phyloP scores from a whole-genome alignment of 495 filamentous ascomycete species.

The Penicillium longicatenatum region DNA sequence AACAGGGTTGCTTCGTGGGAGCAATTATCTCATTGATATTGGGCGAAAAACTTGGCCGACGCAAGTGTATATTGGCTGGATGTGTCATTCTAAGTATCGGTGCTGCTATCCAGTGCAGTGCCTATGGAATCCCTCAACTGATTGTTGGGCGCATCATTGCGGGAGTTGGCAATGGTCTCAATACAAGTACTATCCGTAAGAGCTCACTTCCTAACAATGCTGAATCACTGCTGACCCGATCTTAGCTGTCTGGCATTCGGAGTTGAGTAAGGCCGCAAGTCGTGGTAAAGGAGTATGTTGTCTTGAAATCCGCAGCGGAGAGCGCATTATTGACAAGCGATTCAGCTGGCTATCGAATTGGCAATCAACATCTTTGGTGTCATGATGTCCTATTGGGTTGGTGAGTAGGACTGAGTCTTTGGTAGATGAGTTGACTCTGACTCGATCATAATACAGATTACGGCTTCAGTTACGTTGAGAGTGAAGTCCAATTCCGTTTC shows the following conservation, averaged over 20 bases:
- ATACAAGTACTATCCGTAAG: slow-evolving; percentile 51
- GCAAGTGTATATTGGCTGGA: slow-evolving; percentile 54
- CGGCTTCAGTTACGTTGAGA: slow-evolving; percentile 35
- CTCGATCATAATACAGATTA: slow-evolving; percentile 21
- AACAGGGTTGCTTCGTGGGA: slow-evolving; percentile 58
- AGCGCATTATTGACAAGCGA: background rate
- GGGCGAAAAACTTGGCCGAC: slow-evolving; percentile 56
- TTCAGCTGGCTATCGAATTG: slow-evolving; percentile 54
- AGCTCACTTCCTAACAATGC: background rate
- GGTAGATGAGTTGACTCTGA: background rate
- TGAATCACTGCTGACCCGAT: slow-evolving; percentile 2
- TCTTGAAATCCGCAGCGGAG: slow-evolving; percentile 6
- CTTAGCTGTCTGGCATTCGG: slow-evolving; percentile 54
- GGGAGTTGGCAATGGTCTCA: slow-evolving; percentile 52
- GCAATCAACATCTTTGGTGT: slow-evolving; percentile 61
- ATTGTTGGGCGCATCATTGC: slow-evolving; percentile 52
- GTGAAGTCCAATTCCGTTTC: slow-evolving; percentile 45
- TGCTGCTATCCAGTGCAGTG: slow-evolving; percentile 55
- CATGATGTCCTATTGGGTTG: slow-evolving; percentile 42
- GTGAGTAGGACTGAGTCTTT: slow-evolving; percentile 4
- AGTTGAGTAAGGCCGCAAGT: slow-evolving; percentile 60
- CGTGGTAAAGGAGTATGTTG: slow-evolving; percentile 61
- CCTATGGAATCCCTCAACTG: slow-evolving; percentile 53
- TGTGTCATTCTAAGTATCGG: slow-evolving; percentile 56
- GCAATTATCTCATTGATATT: slow-evolving; percentile 50